Conservation (phyloP, 1,139 yeast species). For the Geotrichum cucujoidarum region DNA sequence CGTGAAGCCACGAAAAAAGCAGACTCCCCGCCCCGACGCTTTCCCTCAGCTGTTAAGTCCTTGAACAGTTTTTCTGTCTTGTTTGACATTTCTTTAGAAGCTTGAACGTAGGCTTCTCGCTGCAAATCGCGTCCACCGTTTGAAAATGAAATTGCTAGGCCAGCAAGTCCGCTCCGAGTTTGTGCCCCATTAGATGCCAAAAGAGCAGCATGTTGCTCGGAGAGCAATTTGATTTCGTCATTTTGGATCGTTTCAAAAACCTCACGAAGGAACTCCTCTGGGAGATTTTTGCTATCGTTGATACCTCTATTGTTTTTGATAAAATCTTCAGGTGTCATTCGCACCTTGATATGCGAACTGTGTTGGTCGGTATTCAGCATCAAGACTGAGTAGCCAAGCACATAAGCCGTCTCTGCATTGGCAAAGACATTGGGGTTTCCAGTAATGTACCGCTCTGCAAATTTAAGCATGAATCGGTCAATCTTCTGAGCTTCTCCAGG, state of each 20-base stretch:
- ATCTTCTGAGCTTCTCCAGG: conserved; percentile 99
- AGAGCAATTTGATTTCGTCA: conserved; percentile 83
- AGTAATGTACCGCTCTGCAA: conserved; percentile 85
- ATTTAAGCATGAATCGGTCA: conserved; percentile 92
- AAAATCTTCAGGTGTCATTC: conserved; percentile 87
- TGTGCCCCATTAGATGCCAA: conserved; percentile 56
- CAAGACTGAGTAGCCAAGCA: conserved; percentile 85
- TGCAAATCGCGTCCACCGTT: conserved; percentile 65
- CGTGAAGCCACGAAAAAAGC: conserved; percentile 62
- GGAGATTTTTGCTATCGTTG: conserved; percentile 83
- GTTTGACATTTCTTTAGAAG: conserved; percentile 83
- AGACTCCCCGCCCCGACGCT: conserved; percentile 30
- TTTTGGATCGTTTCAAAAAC: conserved; percentile 71
- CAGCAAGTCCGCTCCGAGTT: conserved; percentile 38
- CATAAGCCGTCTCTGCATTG: conserved; percentile 91
- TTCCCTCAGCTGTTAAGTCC: conserved; percentile 49
- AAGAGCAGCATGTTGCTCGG: conserved; percentile 92
- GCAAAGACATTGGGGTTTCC: conserved; percentile 85
- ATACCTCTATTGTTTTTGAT: conserved; percentile 85
- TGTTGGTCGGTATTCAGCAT: conserved; percentile 93
- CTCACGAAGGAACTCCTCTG: conserved; percentile 61
- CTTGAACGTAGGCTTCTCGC: conserved; percentile 85
- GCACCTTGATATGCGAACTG: conserved; percentile 73
- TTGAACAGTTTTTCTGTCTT: conserved; percentile 85
- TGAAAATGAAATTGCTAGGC: conserved; percentile 54